phyloP scores from a whole-genome alignment of 106 monocot species.

The Allium fistulosum region DNA sequence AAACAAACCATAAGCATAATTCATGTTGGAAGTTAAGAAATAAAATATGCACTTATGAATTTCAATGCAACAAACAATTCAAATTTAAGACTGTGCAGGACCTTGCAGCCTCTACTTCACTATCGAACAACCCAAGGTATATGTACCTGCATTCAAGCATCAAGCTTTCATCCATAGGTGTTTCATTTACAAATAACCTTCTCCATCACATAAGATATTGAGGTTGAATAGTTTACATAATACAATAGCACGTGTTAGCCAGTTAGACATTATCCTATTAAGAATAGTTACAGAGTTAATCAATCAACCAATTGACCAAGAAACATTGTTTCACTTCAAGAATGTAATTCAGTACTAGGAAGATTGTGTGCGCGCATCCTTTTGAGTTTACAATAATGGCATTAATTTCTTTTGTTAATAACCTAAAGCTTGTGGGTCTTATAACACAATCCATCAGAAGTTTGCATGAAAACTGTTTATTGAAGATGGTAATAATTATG shows the following conservation, averaged over 20 bases:
- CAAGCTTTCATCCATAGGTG: conserved; percentile 12
- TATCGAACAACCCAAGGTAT: conserved; percentile 89
- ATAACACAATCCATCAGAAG: neutral
- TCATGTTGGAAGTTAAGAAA: neutral
- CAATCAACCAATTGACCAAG: neutral
- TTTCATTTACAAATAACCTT: neutral
- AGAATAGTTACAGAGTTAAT: no score
- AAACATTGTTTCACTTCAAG: neutral
- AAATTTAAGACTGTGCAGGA: conserved; percentile 8
- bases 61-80: neutral
- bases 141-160: conserved; percentile 77
- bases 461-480: no score
- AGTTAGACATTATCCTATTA: no score
- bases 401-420: neutral
- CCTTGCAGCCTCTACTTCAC: conserved; percentile 91
- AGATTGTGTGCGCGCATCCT: neutral
- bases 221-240: no score
- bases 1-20: neutral
- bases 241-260: no score
- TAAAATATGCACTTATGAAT: conserved; percentile 1
- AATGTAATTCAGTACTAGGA: neutral
- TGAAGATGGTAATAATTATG: no score
- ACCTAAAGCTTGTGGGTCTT: no score
- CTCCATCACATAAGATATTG: neutral
- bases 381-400: neutral